A percentile compares a stretch with the other conserved stretches of the same genome.
These are phyloP conservation scores for Haplosporangium sp. DNA, from an alignment of 371 early-diverging fungal species.

Conservation along the genomic window DNA sequence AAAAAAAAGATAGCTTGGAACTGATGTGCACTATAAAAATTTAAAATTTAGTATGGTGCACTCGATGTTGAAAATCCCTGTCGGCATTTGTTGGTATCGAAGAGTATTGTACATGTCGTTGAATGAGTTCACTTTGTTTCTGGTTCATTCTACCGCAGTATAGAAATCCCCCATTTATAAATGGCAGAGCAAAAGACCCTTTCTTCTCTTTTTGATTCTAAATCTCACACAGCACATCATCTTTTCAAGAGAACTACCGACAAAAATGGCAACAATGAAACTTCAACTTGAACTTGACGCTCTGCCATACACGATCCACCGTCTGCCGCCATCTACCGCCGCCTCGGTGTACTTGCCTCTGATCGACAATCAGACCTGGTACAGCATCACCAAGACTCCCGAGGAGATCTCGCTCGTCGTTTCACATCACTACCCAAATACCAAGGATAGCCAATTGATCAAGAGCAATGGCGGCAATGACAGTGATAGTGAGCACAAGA, in stretches of 20 bases:
- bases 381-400: conserved; percentile 65
- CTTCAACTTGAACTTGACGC: conserved; percentile 34
- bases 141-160: no score
- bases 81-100: no score
- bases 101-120: no score
- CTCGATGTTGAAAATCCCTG: no score
- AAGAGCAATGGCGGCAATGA: conserved; percentile 3
- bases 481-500: conserved; percentile 54
- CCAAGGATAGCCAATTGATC: conserved; percentile 19
- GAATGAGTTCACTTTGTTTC: no score
- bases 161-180: no score
- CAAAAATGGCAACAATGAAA: conserved; percentile 21
- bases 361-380: conserved; percentile 62
- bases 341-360: conserved; percentile 51
- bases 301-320: conserved; percentile 49
- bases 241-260: no score
- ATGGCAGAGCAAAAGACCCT: not conserved
- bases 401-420: conserved; percentile 69
- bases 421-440: conserved; percentile 50
- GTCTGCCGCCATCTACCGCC: conserved; percentile 34
- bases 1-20: no score
- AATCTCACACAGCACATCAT: not conserved
- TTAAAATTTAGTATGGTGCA: no score
- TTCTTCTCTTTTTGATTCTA: not conserved
- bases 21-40: no score